Evolutionary conservation across 2,329 filamentous ascomycete genomes (phyloP), one percentile per base, ranked within the genome.

Genomic region (Hawksworthiomyces lignivorus): DNA sequence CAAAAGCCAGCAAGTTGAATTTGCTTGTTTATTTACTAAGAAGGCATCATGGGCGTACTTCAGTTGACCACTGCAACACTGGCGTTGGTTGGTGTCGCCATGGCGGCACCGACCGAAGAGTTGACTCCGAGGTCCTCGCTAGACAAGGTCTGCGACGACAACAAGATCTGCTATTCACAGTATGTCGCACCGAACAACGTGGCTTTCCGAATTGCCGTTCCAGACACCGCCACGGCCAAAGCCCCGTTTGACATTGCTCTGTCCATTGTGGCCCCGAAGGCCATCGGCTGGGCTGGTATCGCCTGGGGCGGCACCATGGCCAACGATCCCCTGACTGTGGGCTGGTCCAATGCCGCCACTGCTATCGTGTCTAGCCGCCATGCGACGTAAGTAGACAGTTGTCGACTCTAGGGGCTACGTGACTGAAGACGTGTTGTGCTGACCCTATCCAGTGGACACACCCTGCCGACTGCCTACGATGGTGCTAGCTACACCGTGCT

Each of bases 291-390:
- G 64, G 62, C 62, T 0, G 63, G 56, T 4, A 54, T 67, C 21
- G 57, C 62, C 4, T 66, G 62, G 62, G 63, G 61, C 22, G 64
- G 64, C 7, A 53, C 54, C 32, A 67, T 66, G 64, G 57, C 60
- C 21, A 64, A 66, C 50, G 62, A 64, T 41, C 64, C 64, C 9
- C 51, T 67, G 14, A 60, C 61, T 1, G 47, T 66, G 18, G 61
- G 56, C 9, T 67, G 63, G 62, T 51, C 61, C 21, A 64, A 62
- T 50, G 60, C 53, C 18, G 54, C 52, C 15, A 56, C 48, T 3
- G 57, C 57, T 2, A 55, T 65, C 3, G 63, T 62, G 7, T 61
- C 62, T 7, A 63, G 60, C 28, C 57, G 64, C 27, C 57, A 57
- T 40, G 59, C 64, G 5, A 60, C 55, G 57, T 64, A 48, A 43